These are phyloP conservation scores for Jackrogersella minutella DNA, from an alignment of 495 filamentous ascomycete genomes.

Conservation along the genomic window DNA sequence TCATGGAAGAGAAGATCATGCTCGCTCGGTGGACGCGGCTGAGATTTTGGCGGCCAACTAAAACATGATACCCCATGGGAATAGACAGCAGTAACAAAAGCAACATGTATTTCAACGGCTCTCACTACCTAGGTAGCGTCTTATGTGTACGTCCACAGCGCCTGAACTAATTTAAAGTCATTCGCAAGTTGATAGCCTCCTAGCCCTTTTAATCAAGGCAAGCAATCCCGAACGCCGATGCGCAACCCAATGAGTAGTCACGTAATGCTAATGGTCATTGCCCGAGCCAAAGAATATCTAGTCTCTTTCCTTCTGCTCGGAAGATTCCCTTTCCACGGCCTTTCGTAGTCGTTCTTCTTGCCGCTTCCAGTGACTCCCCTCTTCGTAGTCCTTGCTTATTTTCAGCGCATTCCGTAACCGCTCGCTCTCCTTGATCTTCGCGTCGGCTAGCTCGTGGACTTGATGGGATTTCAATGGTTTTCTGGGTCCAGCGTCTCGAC, in stretches of 20 bases:
- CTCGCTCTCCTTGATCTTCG: conserved; percentile 96
- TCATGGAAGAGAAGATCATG: conserved; percentile 50
- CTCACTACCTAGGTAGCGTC: background rate
- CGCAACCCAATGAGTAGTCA: conserved; percentile 1
- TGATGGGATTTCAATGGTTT: conserved; percentile 84
- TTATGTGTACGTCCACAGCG: background rate
- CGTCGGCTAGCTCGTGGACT: conserved; percentile 94
- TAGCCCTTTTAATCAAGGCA: background rate
- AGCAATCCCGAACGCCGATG: conserved; percentile 25
- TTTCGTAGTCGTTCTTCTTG: conserved; percentile 75
- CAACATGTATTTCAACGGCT: conserved; percentile 13
- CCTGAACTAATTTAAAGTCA: background rate
- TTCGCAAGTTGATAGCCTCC: conserved; percentile 2
- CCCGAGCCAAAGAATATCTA: background rate
- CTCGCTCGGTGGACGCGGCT: conserved; percentile 50
- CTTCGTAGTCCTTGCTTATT: conserved; percentile 87
- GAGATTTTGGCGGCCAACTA: conserved; percentile 58
- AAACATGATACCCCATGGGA: conserved; percentile 43
- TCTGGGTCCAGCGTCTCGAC: conserved; percentile 47
- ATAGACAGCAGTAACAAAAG: conserved; percentile 31
- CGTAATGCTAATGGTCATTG: conserved; percentile 6
- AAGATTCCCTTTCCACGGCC: conserved; percentile 56
- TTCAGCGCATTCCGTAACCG: conserved; percentile 86
- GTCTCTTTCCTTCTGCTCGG: conserved; percentile 44
- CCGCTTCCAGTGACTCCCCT: conserved; percentile 77